phyloP scores from a whole-genome alignment of 2,329 filamentous ascomycete species.

The Neopestalotiopsis clavispora region DNA sequence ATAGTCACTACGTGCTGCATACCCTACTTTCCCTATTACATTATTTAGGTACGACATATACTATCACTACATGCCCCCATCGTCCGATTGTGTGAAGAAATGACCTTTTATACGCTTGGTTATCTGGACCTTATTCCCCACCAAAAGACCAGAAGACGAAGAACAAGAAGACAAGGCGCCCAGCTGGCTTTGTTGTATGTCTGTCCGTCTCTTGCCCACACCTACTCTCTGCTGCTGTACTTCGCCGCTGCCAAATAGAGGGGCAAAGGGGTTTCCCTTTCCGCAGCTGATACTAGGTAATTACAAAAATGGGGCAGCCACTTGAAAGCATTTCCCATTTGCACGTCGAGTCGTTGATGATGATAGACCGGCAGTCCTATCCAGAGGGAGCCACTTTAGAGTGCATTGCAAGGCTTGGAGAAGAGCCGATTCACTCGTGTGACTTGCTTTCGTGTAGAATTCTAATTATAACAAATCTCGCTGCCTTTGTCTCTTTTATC shows the following conservation, averaged over 20 bases:
- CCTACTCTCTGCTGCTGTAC: background rate
- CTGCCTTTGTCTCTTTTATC: background rate
- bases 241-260: constrained; percentile 1
- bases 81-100: too few relatives aligned
- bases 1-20: background rate
- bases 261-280: background rate
- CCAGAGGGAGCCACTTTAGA: background rate
- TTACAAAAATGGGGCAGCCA: constrained; percentile 1
- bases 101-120: too few relatives aligned
- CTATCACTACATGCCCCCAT: too few relatives aligned
- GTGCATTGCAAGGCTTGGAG: background rate
- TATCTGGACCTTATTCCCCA: too few relatives aligned
- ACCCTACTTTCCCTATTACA: background rate
- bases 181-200: background rate
- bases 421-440: background rate
- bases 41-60: background rate
- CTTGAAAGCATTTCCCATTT: background rate
- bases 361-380: background rate
- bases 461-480: background rate
- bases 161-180: background rate
- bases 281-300: background rate
- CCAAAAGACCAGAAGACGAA: too few relatives aligned
- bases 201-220: background rate
- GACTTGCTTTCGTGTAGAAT: background rate
- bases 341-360: background rate